Evolutionary conservation across 1,284 basidiomycete genomes (phyloP).

Genomic region (Malassezia globosa): DNA sequence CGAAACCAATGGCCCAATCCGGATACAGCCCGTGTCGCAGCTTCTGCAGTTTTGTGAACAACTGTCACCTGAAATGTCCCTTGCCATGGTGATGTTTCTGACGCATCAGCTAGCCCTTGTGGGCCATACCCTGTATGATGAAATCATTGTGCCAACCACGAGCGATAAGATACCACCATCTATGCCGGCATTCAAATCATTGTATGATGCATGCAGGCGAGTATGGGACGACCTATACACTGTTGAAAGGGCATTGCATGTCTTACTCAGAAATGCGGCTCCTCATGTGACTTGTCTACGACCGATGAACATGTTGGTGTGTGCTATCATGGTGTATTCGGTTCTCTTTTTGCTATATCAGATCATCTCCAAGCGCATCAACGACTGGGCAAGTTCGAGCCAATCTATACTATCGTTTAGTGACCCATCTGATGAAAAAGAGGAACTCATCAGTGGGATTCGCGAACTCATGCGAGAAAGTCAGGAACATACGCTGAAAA

Average conservation of each 20-base stretch:
- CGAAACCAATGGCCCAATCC: not conserved
- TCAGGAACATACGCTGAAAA: slow-evolving; percentile 2
- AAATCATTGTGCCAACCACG: not conserved
- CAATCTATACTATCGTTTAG: not conserved
- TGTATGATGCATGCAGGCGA: not conserved
- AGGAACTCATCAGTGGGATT: not conserved
- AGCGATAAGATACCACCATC: not conserved
- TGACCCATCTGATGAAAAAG: not conserved
- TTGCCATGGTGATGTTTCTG: not conserved
- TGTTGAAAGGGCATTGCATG: not conserved
- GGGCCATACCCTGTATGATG: slow-evolving; percentile 1
- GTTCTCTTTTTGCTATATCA: slow-evolving; percentile 7
- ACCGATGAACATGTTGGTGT: slow-evolving; percentile 6
- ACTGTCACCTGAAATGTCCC: not conserved
- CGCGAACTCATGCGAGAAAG: slow-evolving; percentile 1
- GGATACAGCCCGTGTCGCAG: not conserved
- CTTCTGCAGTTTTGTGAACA: not conserved
- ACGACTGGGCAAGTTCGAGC: slow-evolving; percentile 9
- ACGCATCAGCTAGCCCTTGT: not conserved
- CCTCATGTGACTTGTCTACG: not conserved
- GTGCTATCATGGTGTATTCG: slow-evolving; percentile 2
- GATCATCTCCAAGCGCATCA: slow-evolving; percentile 1
- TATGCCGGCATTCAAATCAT: not conserved
- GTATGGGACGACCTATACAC: slow-evolving; percentile 9
- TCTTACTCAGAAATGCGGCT: not conserved